These are phyloP conservation scores for Botryotinia convoluta DNA, from an alignment of 2,329 filamentous ascomycete species.

Conservation along the genomic window DNA sequence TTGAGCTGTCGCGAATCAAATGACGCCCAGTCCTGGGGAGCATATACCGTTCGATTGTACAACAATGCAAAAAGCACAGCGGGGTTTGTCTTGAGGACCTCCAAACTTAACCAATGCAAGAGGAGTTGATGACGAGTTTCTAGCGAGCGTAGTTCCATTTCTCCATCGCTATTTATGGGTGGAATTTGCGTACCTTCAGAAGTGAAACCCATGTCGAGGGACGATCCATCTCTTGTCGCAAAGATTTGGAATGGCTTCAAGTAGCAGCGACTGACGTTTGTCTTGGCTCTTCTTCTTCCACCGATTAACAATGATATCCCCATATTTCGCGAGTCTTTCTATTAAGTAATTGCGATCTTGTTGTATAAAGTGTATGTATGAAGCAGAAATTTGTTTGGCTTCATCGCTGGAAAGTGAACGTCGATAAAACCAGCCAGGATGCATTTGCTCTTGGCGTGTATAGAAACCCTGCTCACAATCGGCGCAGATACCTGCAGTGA, in stretches of 20 bases:
- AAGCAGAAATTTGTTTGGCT: background rate
- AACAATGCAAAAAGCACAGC: background rate
- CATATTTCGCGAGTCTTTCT: background rate
- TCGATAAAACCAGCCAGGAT: background rate
- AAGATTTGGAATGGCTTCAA: background rate
- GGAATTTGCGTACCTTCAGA: background rate
- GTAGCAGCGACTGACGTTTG: background rate
- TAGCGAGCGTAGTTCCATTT: background rate
- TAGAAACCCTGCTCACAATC: background rate
- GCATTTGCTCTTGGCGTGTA: background rate
- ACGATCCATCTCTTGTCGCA: background rate
- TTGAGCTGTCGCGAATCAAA: background rate
- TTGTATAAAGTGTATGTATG: background rate
- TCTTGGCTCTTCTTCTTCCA: constrained; percentile 16
- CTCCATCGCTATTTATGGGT: background rate
- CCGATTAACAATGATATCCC: constrained; percentile 3
- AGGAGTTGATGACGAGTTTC: background rate
- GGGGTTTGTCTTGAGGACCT: background rate
- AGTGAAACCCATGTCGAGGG: background rate
- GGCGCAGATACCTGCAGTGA: background rate
- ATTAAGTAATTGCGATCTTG: constrained; percentile 2
- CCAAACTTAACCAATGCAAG: background rate
- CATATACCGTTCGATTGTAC: background rate
- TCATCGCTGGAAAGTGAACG: background rate
- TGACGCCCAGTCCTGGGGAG: background rate